Percentiles rank a stretch among this genome's conserved stretches.
Conservation (phyloP, 1,284 basidiomycete genomes). For the Pascua guehoae region DNA sequence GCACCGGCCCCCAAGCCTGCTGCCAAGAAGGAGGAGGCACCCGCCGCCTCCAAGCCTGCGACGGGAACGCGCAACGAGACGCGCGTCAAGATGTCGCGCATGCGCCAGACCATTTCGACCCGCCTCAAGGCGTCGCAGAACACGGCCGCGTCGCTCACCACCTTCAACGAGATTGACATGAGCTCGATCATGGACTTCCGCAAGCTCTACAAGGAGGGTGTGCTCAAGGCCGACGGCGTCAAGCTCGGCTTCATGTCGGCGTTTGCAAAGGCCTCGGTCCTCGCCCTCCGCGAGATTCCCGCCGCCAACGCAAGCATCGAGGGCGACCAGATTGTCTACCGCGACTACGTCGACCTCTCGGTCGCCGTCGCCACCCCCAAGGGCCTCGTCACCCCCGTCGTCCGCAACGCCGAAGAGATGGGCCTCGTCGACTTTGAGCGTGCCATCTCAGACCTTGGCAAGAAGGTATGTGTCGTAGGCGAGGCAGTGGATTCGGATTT, state of each 20-base stretch:
- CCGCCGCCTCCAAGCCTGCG: constrained; percentile 20
- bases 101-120: constrained; percentile 95
- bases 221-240: constrained; percentile 89
- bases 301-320: constrained; percentile 94
- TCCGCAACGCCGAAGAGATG: constrained; percentile 85
- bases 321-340: constrained; percentile 87
- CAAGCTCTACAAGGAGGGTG: constrained; percentile 87
- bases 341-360: constrained; percentile 88
- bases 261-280: constrained; percentile 80
- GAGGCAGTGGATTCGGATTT: too few species aligned
- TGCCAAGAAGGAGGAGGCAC: constrained; percentile 31
- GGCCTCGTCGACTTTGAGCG: constrained; percentile 87
- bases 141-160: constrained; percentile 91
- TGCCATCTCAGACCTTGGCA: constrained; percentile 83
- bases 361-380: constrained; percentile 97
- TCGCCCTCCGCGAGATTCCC: constrained; percentile 90
- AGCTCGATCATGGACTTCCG: constrained; percentile 90
- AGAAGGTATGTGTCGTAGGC: constrained; percentile 58
- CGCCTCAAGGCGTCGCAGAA: constrained; percentile 98
- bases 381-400: constrained; percentile 93
- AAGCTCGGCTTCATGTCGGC: constrained; percentile 99
- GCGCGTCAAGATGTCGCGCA: constrained; percentile 93
- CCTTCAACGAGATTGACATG: constrained; percentile 99
- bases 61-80: constrained; percentile 69
- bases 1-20: constrained; percentile 17